Conservation (phyloP, 768 basidiomycete genomes). For the Leccinum variicolor region DNA sequence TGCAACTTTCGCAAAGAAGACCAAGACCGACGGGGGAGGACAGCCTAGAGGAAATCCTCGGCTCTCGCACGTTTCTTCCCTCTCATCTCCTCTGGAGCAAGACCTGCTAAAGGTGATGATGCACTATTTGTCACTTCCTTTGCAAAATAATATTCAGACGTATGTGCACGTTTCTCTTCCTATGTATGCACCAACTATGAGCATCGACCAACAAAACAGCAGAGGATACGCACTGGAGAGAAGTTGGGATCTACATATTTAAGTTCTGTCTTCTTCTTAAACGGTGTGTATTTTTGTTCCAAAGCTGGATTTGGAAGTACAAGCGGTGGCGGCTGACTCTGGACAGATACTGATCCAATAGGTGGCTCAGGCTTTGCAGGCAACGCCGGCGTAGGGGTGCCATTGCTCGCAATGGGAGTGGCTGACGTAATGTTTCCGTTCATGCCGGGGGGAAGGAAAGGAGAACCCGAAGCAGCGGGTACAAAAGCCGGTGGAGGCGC, state of each 20-base stretch:
- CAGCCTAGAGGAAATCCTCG: conserved; percentile 70
- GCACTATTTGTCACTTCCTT: conserved; percentile 35
- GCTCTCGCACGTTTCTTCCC: conserved; percentile 85
- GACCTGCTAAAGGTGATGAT: conserved; percentile 19
- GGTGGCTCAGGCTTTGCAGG: conserved; percentile 8
- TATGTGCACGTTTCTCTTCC: conserved; percentile 76
- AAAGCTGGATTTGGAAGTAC: conserved; percentile 54
- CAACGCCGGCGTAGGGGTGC: conserved; percentile 18
- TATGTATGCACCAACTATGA: conserved; percentile 26
- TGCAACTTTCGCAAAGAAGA: conserved; percentile 26
- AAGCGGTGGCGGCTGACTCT: conserved; percentile 27
- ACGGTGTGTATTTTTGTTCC: conserved; percentile 64
- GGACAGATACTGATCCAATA: conserved; percentile 22
- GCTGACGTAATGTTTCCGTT: conserved; percentile 20
- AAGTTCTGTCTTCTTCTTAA: conserved; percentile 73
- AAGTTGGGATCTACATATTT: conserved; percentile 79
- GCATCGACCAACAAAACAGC: neutral
- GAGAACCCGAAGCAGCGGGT: conserved; percentile 31
- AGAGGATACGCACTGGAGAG: conserved; percentile 54
- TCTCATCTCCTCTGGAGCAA: conserved; percentile 53
- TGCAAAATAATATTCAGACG: conserved; percentile 58
- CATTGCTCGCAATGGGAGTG: conserved; percentile 21
- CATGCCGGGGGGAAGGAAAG: conserved; percentile 24
- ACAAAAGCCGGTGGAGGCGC: conserved; percentile 37
- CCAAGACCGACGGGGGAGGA: conserved; percentile 25